Evolutionary conservation across 192 early-diverging fungal species (phyloP).

Genomic region (Coemansia sp.): DNA sequence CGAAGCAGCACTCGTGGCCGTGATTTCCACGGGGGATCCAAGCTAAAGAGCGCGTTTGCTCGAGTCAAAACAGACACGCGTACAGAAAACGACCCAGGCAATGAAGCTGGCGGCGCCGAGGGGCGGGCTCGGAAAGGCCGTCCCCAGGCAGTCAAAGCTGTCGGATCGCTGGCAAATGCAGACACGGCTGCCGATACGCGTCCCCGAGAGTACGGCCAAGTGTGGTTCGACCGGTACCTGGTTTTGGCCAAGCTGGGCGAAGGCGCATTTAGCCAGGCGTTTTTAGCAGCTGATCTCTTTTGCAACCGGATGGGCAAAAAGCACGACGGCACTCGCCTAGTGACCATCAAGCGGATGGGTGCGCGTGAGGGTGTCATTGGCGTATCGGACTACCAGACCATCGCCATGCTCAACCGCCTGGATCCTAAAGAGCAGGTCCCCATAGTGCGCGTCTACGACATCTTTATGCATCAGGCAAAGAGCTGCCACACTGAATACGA

Average conservation of each 20-base stretch:
- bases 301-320: constrained; percentile 42
- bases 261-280: constrained; percentile 51
- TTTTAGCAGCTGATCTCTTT: constrained; percentile 38
- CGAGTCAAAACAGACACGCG: constrained; percentile 24
- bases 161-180: neutral
- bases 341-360: constrained; percentile 47
- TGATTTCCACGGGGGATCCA: neutral
- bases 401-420: constrained; percentile 43
- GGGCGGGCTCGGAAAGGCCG: constrained; percentile 14
- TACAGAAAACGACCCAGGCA: constrained; percentile 9
- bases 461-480: constrained; percentile 30
- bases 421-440: constrained; percentile 34
- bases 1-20: constrained; percentile 2
- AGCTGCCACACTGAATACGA: constrained; percentile 21
- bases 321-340: constrained; percentile 41
- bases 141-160: constrained; percentile 8
- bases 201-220: constrained; percentile 42
- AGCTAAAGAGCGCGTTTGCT: constrained; percentile 48
- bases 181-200: constrained; percentile 13
- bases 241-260: constrained; percentile 47
- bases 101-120: constrained; percentile 10
- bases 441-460: constrained; percentile 40
- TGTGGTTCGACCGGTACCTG: constrained; percentile 51
- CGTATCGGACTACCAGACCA: constrained; percentile 43
- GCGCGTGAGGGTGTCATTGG: constrained; percentile 38